These are phyloP conservation scores for Tolypocladium inflatum DNA, from an alignment of 2,329 filamentous ascomycete genomes.

Conservation along the genomic window DNA sequence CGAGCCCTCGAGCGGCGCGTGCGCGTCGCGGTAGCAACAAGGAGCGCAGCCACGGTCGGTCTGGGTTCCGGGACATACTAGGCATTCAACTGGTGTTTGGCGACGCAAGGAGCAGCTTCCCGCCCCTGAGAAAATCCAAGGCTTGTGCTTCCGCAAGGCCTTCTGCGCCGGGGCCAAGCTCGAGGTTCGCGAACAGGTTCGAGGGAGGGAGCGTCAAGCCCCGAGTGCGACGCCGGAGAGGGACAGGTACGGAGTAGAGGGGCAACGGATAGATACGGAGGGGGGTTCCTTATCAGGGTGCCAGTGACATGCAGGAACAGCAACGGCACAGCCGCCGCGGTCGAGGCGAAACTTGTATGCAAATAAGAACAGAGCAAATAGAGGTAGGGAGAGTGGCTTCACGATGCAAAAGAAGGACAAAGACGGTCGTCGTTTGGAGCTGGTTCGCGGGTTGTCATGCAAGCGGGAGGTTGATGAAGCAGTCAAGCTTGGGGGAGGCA, in stretches of 20 bases:
- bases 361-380: neutral
- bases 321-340: neutral
- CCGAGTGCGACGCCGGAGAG: slow-evolving; percentile 1
- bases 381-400: neutral
- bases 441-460: neutral
- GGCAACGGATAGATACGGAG: slow-evolving; percentile 1
- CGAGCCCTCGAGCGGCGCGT: slow-evolving; percentile 10
- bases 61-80: neutral
- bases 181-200: slow-evolving; percentile 5
- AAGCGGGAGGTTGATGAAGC: neutral
- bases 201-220: slow-evolving; percentile 5
- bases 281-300: slow-evolving; percentile 2
- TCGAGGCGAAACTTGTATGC: neutral
- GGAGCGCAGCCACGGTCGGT: neutral
- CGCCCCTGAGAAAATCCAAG: neutral
- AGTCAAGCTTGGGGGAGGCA: neutral
- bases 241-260: neutral
- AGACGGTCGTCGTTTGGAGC: neutral
- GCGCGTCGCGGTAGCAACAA: slow-evolving; percentile 5
- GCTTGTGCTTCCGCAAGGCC: neutral
- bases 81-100: neutral
- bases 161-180: neutral
- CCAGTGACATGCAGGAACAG: neutral
- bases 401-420: neutral
- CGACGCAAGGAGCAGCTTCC: neutral